Conservation (phyloP, 2,329 filamentous ascomycete species). For the Cercospora berteroae region DNA sequence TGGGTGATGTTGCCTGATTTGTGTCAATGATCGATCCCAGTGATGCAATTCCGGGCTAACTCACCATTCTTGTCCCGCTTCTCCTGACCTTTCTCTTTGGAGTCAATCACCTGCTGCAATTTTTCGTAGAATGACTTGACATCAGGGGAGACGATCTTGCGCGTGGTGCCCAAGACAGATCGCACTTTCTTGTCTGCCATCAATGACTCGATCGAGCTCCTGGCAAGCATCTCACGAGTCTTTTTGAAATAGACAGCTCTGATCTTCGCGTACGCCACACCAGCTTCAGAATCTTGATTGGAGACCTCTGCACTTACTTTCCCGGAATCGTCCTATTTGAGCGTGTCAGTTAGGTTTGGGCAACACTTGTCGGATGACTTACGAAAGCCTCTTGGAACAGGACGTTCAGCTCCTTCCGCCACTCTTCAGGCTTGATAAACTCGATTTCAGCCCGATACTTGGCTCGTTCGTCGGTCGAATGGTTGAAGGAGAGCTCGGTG, state of each 20-base stretch:
- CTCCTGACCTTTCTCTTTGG: background rate
- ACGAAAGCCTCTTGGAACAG: slow-evolving; percentile 51
- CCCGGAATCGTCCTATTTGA: slow-evolving; percentile 38
- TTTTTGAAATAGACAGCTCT: slow-evolving; percentile 49
- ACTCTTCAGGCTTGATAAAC: slow-evolving; percentile 55
- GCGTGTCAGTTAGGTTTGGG: background rate
- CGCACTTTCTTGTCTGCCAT: slow-evolving; percentile 43
- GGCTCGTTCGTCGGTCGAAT: slow-evolving; percentile 39
- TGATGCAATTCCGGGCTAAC: background rate
- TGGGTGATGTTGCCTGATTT: slow-evolving; percentile 46
- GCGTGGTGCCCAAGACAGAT: slow-evolving; percentile 49
- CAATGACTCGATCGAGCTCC: slow-evolving; percentile 43
- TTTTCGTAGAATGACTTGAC: slow-evolving; percentile 46
- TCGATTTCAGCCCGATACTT: slow-evolving; percentile 58
- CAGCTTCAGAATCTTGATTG: slow-evolving; percentile 49
- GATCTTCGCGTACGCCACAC: slow-evolving; percentile 53
- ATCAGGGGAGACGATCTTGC: slow-evolving; percentile 41
- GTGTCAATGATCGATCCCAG: slow-evolving; percentile 52
- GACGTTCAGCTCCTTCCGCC: slow-evolving; percentile 52
- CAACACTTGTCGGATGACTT: background rate
- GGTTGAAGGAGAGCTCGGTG: slow-evolving; percentile 60
- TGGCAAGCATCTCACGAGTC: slow-evolving; percentile 42
- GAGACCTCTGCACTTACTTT: slow-evolving; percentile 39
- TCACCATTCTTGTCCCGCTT: background rate
- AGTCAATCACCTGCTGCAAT: slow-evolving; percentile 39